Conservation (phyloP, 441 rosid genomes). For the Cnidoscolus chayamansa region DNA sequence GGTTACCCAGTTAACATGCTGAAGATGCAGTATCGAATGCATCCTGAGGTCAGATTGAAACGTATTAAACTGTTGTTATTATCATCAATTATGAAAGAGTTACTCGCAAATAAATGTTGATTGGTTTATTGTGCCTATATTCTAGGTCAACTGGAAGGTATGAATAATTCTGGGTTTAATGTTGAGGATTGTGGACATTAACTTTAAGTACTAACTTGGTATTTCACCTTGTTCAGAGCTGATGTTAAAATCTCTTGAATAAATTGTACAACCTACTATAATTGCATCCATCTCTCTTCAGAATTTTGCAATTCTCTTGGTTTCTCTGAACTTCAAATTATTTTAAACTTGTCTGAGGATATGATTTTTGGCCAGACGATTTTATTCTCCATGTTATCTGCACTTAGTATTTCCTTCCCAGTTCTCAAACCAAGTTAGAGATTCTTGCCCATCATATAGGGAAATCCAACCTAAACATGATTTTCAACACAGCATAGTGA, state of each 20-base stretch:
- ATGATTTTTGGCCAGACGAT: not conserved
- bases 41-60: constrained; percentile 67
- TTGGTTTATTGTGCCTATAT: not conserved
- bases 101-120: not conserved
- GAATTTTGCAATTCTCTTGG: not conserved
- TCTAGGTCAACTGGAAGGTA: not conserved
- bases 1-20: constrained; percentile 96
- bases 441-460: not conserved
- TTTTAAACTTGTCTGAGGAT: not conserved
- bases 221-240: not conserved
- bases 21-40: constrained; percentile 93
- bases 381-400: not conserved
- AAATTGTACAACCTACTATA: not conserved
- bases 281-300: not conserved
- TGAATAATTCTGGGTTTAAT: not conserved
- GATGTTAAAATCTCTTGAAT: not conserved
- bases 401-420: not conserved
- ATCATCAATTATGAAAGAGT: not conserved
- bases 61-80: not conserved
- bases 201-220: not conserved
- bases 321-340: too few relatives aligned
- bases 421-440: not conserved
- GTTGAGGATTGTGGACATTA: not conserved
- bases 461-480: not conserved
- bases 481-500: not conserved